Conservation (phyloP, 2,329 filamentous ascomycete species). For the Fusarium armeniacum region DNA sequence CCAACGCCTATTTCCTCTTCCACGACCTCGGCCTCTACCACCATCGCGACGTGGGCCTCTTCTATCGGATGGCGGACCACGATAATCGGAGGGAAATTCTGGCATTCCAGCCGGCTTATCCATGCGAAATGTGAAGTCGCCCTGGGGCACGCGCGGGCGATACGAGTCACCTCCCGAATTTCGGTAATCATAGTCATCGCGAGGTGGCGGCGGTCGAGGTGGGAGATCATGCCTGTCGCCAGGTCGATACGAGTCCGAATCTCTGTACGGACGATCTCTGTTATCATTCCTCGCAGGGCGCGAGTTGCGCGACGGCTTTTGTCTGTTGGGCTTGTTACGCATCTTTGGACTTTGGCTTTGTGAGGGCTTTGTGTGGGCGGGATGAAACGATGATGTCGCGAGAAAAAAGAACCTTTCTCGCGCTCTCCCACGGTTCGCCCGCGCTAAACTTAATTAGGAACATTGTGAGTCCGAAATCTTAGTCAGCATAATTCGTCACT, state of each 20-base stretch:
- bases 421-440: conserved; percentile 7
- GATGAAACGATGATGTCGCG: conserved; percentile 36
- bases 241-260: conserved; percentile 53
- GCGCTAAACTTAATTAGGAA: conserved; percentile 17
- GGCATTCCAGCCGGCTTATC: conserved; percentile 66
- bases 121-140: conserved; percentile 70
- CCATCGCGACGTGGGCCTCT: conserved; percentile 46
- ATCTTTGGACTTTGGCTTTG: not conserved
- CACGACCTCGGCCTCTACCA: conserved; percentile 45
- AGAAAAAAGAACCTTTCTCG: conserved; percentile 39
- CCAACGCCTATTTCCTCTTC: conserved; percentile 53
- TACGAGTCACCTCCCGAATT: conserved; percentile 47
- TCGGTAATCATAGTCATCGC: conserved; percentile 48
- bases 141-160: conserved; percentile 54
- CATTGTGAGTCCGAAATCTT: not conserved
- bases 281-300: conserved; percentile 37
- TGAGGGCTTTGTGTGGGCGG: conserved; percentile 5
- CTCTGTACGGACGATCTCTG: conserved; percentile 40
- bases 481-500: conserved; percentile 27
- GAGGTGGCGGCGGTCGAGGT: conserved; percentile 34
- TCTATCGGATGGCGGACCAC: conserved; percentile 37
- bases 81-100: conserved; percentile 49
- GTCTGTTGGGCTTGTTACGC: conserved; percentile 20
- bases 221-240: conserved; percentile 43
- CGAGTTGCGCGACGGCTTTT: conserved; percentile 34